Evolutionary conservation across 345 rosid genomes (phyloP).

Genomic region (Theobroma cacao): DNA sequence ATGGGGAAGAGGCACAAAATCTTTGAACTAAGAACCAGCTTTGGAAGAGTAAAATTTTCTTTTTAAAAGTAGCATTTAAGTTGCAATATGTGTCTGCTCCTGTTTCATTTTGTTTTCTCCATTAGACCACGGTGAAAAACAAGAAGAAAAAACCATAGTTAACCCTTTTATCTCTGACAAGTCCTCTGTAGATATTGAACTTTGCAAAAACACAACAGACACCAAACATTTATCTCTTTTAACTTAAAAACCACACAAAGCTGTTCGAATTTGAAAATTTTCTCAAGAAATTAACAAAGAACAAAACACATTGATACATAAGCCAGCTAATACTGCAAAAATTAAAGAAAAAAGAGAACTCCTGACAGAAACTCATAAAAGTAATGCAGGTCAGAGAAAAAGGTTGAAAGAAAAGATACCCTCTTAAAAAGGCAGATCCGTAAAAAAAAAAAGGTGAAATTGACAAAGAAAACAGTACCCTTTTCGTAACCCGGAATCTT

Average conservation of each 20-base stretch:
- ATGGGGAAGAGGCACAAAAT: background rate
- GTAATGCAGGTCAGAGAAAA: constrained; percentile 3
- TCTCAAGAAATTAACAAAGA: background rate
- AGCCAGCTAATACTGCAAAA: background rate
- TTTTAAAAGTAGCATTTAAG: background rate
- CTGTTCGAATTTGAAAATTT: background rate
- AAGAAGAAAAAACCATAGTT: background rate
- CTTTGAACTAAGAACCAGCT: background rate
- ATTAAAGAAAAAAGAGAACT: no score
- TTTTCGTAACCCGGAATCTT: background rate
- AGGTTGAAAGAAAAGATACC: background rate
- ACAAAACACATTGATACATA: background rate
- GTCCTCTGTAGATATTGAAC: background rate
- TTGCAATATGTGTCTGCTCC: background rate
- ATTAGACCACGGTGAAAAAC: background rate
- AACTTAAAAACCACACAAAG: background rate
- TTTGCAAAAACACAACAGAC: background rate
- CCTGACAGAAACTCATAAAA: background rate
- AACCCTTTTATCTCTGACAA: background rate
- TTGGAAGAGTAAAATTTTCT: background rate
- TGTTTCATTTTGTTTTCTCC: background rate
- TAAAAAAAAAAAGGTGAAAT: background rate
- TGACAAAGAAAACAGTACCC: background rate
- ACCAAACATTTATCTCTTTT: background rate
- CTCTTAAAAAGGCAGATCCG: background rate